These are phyloP conservation scores for Scalesia atractyloides DNA, from an alignment of 129 eudicot genomes.

Conservation along the genomic window DNA sequence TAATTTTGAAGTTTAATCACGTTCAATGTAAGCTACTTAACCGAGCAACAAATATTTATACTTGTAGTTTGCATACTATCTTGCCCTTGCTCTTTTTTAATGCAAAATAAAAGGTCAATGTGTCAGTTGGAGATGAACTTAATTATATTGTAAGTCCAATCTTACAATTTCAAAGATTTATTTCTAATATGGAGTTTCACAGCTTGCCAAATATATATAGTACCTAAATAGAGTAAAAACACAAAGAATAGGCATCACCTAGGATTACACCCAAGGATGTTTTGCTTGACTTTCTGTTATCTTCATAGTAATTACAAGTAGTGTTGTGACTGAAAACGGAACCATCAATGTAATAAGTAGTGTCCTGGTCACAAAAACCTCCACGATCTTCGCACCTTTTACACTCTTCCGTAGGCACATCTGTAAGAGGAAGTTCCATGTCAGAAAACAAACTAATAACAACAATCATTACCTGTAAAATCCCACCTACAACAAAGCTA, in stretches of 20 bases:
- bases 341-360: neutral
- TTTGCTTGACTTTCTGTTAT: neutral
- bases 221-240: neutral
- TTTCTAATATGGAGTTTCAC: no score
- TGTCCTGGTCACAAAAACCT: neutral
- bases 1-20: no score
- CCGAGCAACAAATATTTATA: no score
- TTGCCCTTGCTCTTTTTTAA: no score
- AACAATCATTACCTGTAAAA: no score
- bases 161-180: no score
- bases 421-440: neutral
- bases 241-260: neutral
- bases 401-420: conserved; percentile 7
- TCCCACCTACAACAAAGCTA: no score
- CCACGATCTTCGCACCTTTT: neutral
- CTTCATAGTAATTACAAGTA: neutral
- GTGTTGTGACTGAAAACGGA: neutral
- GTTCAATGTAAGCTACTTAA: no score
- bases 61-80: no score
- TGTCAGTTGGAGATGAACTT: neutral
- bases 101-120: no score
- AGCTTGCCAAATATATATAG: neutral
- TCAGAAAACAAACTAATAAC: neutral
- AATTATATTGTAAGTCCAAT: no score
- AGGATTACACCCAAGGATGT: neutral